Conservation (phyloP, 805 yeast genomes). For the Phaffomyces thermotolerans region DNA sequence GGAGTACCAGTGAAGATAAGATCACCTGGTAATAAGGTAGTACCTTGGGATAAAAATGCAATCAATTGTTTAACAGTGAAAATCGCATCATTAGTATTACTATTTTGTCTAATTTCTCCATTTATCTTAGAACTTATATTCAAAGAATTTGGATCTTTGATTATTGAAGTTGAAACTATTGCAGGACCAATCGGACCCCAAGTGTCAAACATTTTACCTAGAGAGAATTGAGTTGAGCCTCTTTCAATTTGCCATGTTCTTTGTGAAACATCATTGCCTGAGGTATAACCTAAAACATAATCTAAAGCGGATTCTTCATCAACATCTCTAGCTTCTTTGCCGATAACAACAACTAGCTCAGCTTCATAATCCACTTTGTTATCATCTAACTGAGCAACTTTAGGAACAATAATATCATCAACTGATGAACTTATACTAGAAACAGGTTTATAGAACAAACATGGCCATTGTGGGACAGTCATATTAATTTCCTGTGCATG, state of each 20-base stretch:
- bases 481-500: slow-evolving; percentile 33
- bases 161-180: slow-evolving; percentile 30
- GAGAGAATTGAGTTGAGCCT: slow-evolving; percentile 45
- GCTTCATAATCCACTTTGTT: slow-evolving; percentile 42
- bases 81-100: slow-evolving; percentile 40
- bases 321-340: slow-evolving; percentile 38
- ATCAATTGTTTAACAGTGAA: slow-evolving; percentile 37
- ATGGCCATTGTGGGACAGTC: slow-evolving; percentile 39
- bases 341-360: slow-evolving; percentile 45
- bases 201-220: slow-evolving; percentile 47
- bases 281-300: slow-evolving; percentile 42
- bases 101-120: slow-evolving; percentile 39
- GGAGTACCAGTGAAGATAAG: slow-evolving; percentile 52
- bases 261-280: slow-evolving; percentile 49
- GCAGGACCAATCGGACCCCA: slow-evolving; percentile 54
- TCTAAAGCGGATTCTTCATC: slow-evolving; percentile 33
- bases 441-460: slow-evolving; percentile 42
- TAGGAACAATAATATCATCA: slow-evolving; percentile 37
- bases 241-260: slow-evolving; percentile 45
- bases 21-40: slow-evolving; percentile 46
- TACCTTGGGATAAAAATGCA: slow-evolving; percentile 42
- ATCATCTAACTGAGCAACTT: slow-evolving; percentile 25
- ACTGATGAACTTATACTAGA: slow-evolving; percentile 37
- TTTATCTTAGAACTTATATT: slow-evolving; percentile 35
- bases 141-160: slow-evolving; percentile 24